A percentile compares a stretch with the other conserved stretches of the same genome.
Conservation (phyloP, 2,329 filamentous ascomycete species). For the Botrytis elliptica region DNA sequence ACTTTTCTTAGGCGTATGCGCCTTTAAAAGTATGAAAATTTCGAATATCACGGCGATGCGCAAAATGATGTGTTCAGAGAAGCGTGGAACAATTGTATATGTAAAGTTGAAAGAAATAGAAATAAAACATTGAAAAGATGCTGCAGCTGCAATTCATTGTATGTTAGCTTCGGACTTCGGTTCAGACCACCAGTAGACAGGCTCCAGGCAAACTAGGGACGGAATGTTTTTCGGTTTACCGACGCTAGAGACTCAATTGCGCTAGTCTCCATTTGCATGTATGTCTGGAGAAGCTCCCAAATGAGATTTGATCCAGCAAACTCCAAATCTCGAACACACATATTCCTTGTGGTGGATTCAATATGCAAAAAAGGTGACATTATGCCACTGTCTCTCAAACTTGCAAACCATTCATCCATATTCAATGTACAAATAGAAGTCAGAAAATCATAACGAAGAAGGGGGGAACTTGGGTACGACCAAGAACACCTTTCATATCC, state of each 20-base stretch:
- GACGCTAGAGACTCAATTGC: background rate
- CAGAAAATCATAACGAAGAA: constrained; percentile 12
- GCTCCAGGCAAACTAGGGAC: background rate
- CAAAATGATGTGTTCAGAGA: background rate
- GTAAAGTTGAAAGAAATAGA: constrained; percentile 9
- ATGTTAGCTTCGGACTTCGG: background rate
- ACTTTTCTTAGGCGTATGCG: background rate
- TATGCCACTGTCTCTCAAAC: constrained; percentile 9
- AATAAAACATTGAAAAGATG: background rate
- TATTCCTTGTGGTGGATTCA: background rate
- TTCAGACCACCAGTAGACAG: background rate
- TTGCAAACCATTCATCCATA: constrained; percentile 4
- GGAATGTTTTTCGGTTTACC: constrained; percentile 8
- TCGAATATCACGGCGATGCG: background rate
- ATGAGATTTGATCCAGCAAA: background rate
- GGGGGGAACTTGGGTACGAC: background rate
- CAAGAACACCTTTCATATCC: constrained; percentile 19
- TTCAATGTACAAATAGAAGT: constrained; percentile 9
- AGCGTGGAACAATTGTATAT: background rate
- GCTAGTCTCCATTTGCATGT: constrained; percentile 3
- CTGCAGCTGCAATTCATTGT: constrained; percentile 9
- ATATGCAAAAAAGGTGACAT: constrained; percentile 7
- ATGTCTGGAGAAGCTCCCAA: constrained; percentile 13
- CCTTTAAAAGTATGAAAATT: background rate
- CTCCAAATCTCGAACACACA: constrained; percentile 3